Evolutionary conservation across 2,329 filamentous ascomycete species (phyloP), one percentile per base, ranked within the genome.

Genomic region (Claviceps monticola): DNA sequence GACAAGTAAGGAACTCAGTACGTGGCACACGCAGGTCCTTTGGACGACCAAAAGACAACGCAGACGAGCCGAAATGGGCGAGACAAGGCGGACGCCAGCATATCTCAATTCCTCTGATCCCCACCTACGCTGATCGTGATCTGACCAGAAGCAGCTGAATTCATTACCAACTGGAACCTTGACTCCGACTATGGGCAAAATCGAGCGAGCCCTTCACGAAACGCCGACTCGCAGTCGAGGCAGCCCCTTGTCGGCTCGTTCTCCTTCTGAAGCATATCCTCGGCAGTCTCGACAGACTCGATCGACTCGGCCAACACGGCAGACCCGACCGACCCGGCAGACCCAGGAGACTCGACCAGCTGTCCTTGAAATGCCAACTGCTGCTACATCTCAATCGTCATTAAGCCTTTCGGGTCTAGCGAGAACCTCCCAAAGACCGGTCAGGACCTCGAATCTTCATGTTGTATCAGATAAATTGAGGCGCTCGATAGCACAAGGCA

Each of bases 401-500:
- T 9, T 14, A 4, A 46, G 29, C 5, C 26, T 46, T 36, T n/a
- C 54, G 56, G 21, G 58, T 56, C 51, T 60, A 57, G 47, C 54
- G 56, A 46, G 59, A 37, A 54, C 57, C 21, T 56, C 59, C 23
- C 60, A 57, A 49, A 61, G 60, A 46, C 53, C 58, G 37, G 59
- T 56, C 41, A 64, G 61, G 47, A 62, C 62, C 16, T 61, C 60
- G 5, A 59, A 61, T 29, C 54, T 64, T 4, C 61, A 62, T 36
- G 60, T 59, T 16, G 59, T 64, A 9, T 64, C 65, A 17, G 66
- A 68, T 49, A 68, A 65, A 49, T 60, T 67, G 16, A 64, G 67
- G 17, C 64, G 65, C 19, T 66, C 66, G 7, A 58, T 64, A 19
- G 59, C 63, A 8, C 61, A 63, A 37, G 59, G 57, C n/a, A 56